Base-by-base conservation (phyloP, 108 stramenopile genomes). In the Ochromonas danica region DNA sequence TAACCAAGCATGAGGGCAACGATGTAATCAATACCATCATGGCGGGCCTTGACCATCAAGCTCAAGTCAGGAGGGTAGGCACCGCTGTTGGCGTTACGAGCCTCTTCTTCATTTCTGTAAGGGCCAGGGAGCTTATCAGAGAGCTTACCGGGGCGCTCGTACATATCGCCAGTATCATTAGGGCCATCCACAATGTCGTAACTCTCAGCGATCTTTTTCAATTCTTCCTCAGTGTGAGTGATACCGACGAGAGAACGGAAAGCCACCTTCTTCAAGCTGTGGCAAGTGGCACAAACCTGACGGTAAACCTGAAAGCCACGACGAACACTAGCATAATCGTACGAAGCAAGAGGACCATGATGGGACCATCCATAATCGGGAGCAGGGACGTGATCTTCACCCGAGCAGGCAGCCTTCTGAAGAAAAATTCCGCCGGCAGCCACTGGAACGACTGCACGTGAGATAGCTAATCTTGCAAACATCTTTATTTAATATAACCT, bases 221-320 rank as follows among this genome's bases (percentile, higher is more conserved):
- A 89, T 87, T 96, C 94, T 22, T 92, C 91, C 77, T 91, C 89
- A 39, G 94, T 90, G 89, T 97, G 96, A 25, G 96, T 94, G 43
- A 97, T 96, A 28, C 95, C 98, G 17, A 97, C 96, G 1, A 99
- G 82, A 80, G 96, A 94, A 84, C 98, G 97, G 90, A 94, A 99
- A 78, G 94, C 92, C 77, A 97, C 90, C 61, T 90, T 87, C 62
- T 98, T 88, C 71, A 99, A 80, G 81, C 91, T 92, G 82, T 90
- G 89, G 85, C 98, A 98, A 42, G 95, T 89, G 40, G 95, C 93
- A 89, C 98, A 99, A 39, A 99, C 96, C 85, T 99, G 90, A 79
- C 93, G 94, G 91, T 97, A 99, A 43, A 99, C 98, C 85, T 98
- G 98, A 90, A 95, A 96, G 42, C 98, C 98, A 43, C 98, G 94